A percentile compares a stretch with the other conserved stretches of the same genome.
Conservation (phyloP, 2,329 filamentous ascomycete genomes). For the Pezicula neosporulosa region DNA sequence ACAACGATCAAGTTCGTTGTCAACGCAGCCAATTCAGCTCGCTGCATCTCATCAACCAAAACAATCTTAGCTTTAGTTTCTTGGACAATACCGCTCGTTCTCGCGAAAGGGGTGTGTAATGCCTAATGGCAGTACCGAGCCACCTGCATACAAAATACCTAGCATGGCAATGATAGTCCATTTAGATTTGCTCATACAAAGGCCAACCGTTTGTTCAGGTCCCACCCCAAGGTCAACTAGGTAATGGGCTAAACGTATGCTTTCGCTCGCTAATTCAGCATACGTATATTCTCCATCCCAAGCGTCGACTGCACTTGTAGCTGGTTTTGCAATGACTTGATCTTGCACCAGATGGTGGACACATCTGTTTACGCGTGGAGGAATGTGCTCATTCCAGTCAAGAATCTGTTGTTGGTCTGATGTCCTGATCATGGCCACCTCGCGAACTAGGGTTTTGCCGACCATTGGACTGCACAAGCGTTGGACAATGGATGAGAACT, state of each 20-base stretch:
- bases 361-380: conserved; percentile 1
- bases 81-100: neutral
- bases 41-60: conserved; percentile 1
- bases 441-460: conserved; percentile 5
- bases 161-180: conserved; percentile 24
- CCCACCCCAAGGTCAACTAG: conserved; percentile 7
- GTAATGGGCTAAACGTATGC: conserved; percentile 4
- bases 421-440: neutral
- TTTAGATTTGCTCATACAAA: conserved; percentile 20
- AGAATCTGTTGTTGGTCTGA: neutral
- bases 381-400: neutral
- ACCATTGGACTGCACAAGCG: conserved; percentile 1
- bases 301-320: conserved; percentile 6
- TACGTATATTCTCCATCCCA: conserved; percentile 10
- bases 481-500: conserved; percentile 2
- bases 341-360: conserved; percentile 7
- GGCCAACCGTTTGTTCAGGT: conserved; percentile 11
- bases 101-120: conserved; percentile 1
- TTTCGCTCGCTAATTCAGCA: conserved; percentile 5
- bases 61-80: conserved; percentile 1
- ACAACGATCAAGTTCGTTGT: neutral
- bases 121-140: conserved; percentile 12
- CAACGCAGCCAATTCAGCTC: neutral
- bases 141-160: conserved; percentile 22
- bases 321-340: conserved; percentile 4